phyloP scores from a whole-genome alignment of 345 rosid genomes.

The Euphorbia tirucalli region DNA sequence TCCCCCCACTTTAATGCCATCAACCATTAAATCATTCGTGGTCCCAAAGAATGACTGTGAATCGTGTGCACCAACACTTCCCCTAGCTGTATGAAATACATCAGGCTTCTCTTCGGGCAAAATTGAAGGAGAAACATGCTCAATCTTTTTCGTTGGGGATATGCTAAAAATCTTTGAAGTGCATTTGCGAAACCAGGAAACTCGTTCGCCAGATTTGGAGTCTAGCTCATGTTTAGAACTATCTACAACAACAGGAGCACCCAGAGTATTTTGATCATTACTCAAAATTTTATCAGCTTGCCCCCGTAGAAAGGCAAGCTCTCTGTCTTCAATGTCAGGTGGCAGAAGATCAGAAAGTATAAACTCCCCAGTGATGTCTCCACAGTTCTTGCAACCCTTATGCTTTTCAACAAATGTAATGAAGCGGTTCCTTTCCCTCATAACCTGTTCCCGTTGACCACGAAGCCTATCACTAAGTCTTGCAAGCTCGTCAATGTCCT shows the following conservation, averaged over 20 bases:
- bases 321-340: conserved; percentile 42
- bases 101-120: conserved; percentile 31
- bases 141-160: conserved; percentile 57
- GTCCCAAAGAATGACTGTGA: conserved; percentile 22
- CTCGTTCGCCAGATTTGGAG: conserved; percentile 42
- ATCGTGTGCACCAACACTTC: conserved; percentile 25
- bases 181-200: conserved; percentile 65
- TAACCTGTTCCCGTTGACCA: conserved; percentile 47
- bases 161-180: conserved; percentile 53
- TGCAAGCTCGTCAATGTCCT: conserved; percentile 65
- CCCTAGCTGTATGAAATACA: conserved; percentile 17
- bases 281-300: conserved; percentile 33
- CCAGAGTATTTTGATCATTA: conserved; percentile 26
- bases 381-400: conserved; percentile 57
- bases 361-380: conserved; percentile 52
- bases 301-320: conserved; percentile 31
- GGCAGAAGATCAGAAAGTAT: conserved; percentile 52
- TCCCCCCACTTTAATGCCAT: conserved; percentile 22
- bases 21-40: conserved; percentile 27
- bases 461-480: conserved; percentile 53
- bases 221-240: conserved; percentile 36
- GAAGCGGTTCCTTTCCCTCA: conserved; percentile 51
- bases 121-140: conserved; percentile 27
- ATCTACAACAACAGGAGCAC: conserved; percentile 31
- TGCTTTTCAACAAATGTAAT: conserved; percentile 58